Evolutionary conservation across 2,329 filamentous ascomycete species (phyloP), one percentile per base, ranked within the genome.

Genomic region (Periconia sp.): DNA sequence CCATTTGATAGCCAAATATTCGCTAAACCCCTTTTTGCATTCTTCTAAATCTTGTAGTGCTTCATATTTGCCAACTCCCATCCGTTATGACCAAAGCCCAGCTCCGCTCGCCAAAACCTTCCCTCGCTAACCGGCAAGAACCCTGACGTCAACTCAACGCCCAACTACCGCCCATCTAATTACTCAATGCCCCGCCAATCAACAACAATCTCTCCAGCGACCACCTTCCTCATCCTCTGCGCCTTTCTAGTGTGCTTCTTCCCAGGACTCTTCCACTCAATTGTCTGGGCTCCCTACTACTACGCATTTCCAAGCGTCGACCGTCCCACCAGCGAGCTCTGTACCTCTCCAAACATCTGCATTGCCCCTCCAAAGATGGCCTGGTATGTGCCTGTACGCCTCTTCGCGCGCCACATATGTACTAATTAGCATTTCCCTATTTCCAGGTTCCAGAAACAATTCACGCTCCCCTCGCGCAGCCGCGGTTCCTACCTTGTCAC

Each of bases 401-500:
- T n/a, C n/a, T n/a, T n/a, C n/a, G n/a, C n/a, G n/a, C n/a, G n/a
- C n/a, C n/a, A n/a, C 5, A 3, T n/a, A 9, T 15, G 9, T n/a
- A 29, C n/a, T n/a, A n/a, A n/a, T n/a, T n/a, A n/a, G n/a, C n/a
- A n/a, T n/a, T n/a, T n/a, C n/a, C n/a, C n/a, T n/a, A n/a, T n/a
- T 26, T 16, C 16, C 40, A 66, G 66, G 64, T 83, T 80, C 59
- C 92, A 96, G 73, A 96, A 94, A 71, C 81, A 86, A 36, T 85
- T 97, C 73, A 83, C 84, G 1, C 85, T 97, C 11, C 89, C 90
- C 36, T 66, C 88, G 15, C 82, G 83, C 65, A 82, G 85, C 31
- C 85, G 92, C 48, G 94, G 94, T 68, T 89, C 85, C 39, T 96
- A 96, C 75, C 87, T 97, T 46, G 81, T 97, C 61, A 96, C 92